Evolutionary conservation across 164 flowering plant species (phyloP), one percentile per base, ranked within the genome.

Genomic region (Chloranthus sessilifolius): DNA sequence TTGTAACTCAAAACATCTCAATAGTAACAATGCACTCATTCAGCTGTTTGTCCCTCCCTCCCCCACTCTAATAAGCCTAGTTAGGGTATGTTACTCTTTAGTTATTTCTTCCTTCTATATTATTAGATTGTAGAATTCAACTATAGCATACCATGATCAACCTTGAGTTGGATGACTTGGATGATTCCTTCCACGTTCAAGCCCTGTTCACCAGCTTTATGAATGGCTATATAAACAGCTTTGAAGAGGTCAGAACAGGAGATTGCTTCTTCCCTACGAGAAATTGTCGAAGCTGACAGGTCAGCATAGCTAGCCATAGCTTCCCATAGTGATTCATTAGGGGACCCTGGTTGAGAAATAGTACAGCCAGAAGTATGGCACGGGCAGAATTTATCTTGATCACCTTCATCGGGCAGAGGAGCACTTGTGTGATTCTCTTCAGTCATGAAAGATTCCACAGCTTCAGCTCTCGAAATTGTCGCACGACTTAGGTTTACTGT

Each of bases 201-300:
- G 33, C 97, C 97, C 61, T 86, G 94, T 56, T 89, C 97, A 55
- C 97, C 97, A 67, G 95, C 79, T 70, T 70, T 76, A 59, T 74
- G 76, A 67, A 89, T 75, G 36, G 72, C 77, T 33, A 62, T 19
- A 58, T 57, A 67, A 50, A 74, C 67, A 42, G 64, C 55, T 66
- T 53, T 66, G 53, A 89, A 78, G 25, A 77, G 54, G 38, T 77
- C 69, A 30, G 88, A 79, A 59, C 43, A 4, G 12, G 81, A 47
- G n/a, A 53, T 28, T 55, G 49, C 42, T 17, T 5, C 30, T 43
- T 64, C 31, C 43, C 59, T 63, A 52, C 60, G 64, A 65, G 68
- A 58, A 58, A 30, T 38, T 31, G 37, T 47, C 14, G 70, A 59
- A 15, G 64, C 25, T 52, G 76, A 35, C 52, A 53, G 46, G 31